A percentile compares a stretch with the other conserved stretches of the same genome.
Conservation (phyloP, 2,329 filamentous ascomycete species). For the Stenocarpella maydis region DNA sequence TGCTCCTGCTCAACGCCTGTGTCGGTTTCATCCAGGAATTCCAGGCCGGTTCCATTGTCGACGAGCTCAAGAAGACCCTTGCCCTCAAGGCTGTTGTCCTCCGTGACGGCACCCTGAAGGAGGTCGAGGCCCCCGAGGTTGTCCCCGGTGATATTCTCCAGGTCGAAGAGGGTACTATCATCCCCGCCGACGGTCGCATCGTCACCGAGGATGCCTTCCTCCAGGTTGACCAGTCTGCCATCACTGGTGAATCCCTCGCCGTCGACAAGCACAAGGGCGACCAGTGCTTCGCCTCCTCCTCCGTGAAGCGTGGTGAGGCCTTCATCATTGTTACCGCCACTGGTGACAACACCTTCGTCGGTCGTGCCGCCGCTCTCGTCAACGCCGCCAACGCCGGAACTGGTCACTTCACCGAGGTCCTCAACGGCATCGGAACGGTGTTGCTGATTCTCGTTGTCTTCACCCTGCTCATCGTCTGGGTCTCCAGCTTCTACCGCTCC, state of each 20-base stretch:
- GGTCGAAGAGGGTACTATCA: constrained; percentile 91
- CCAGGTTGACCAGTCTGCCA: constrained; percentile 90
- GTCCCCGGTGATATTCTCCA: constrained; percentile 91
- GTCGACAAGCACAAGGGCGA: constrained; percentile 88
- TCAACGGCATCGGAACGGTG: constrained; percentile 85
- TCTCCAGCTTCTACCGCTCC: constrained; percentile 87
- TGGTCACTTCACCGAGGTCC: constrained; percentile 90
- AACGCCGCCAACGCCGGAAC: constrained; percentile 76
- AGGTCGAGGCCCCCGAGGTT: constrained; percentile 83
- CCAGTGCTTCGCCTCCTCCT: constrained; percentile 83
- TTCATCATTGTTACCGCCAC: constrained; percentile 84
- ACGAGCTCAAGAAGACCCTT: constrained; percentile 89
- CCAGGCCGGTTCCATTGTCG: constrained; percentile 89
- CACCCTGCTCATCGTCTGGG: constrained; percentile 84
- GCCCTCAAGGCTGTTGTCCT: constrained; percentile 88
- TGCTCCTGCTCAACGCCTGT: constrained; percentile 82
- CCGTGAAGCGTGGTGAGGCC: constrained; percentile 89
- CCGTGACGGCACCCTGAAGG: constrained; percentile 79
- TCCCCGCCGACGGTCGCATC: constrained; percentile 87
- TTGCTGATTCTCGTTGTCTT: constrained; percentile 82
- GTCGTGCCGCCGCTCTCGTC: constrained; percentile 86
- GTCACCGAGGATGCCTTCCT: constrained; percentile 85
- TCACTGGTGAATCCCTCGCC: constrained; percentile 90
- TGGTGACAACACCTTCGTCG: constrained; percentile 90
- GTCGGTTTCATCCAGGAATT: constrained; percentile 92